phyloP scores from a whole-genome alignment of 352 stramenopile species.

The Globisporangium acanthophoron region DNA sequence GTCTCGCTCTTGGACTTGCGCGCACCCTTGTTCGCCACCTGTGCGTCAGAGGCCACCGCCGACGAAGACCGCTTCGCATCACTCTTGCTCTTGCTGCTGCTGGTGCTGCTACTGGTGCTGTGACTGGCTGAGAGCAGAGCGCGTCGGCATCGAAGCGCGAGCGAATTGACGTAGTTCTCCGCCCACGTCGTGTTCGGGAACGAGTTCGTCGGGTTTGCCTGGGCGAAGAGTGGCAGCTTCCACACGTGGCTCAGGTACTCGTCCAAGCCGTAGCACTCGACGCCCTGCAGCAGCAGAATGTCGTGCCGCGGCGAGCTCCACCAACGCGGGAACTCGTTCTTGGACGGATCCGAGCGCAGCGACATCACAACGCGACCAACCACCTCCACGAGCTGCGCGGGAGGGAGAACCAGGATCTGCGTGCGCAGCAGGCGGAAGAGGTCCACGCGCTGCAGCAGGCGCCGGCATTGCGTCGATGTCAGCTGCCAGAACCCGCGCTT shows the following conservation, averaged over 20 bases:
- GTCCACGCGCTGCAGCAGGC: conserved; percentile 72
- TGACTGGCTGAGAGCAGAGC: conserved; percentile 21
- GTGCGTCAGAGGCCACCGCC: background rate
- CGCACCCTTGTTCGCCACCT: background rate
- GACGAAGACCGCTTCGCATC: background rate
- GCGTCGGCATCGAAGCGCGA: conserved; percentile 30
- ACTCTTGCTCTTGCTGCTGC: background rate
- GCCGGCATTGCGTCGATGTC: conserved; percentile 45
- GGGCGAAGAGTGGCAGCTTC: conserved; percentile 56
- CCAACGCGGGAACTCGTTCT: conserved; percentile 49
- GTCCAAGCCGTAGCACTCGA: conserved; percentile 81
- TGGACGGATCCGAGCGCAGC: conserved; percentile 9
- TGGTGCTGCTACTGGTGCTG: background rate
- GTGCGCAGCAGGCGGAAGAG: conserved; percentile 71
- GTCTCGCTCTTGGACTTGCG: conserved; percentile 7
- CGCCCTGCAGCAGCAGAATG: conserved; percentile 73
- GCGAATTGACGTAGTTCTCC: conserved; percentile 62
- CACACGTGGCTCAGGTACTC: conserved; percentile 62
- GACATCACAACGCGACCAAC: conserved; percentile 46
- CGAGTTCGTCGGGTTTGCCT: conserved; percentile 21
- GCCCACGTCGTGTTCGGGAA: conserved; percentile 71
- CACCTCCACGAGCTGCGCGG: conserved; percentile 52
- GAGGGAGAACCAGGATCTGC: conserved; percentile 62
- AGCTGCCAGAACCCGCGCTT: conserved; percentile 57
- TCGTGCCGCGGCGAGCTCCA: conserved; percentile 75